Conservation (phyloP, 306 rosid genomes). For the Rubus idaeus region DNA sequence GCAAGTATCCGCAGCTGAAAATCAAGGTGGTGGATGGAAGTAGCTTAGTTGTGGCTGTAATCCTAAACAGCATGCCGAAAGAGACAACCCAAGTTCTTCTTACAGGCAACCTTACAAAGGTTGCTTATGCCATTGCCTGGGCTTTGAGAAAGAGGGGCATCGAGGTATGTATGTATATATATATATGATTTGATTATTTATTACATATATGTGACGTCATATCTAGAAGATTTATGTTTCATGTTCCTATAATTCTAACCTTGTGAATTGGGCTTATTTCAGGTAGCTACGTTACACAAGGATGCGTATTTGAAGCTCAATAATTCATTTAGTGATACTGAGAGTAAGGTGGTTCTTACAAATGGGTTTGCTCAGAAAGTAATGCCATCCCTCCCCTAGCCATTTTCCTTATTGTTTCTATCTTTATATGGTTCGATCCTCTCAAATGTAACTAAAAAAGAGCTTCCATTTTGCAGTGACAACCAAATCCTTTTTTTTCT, state of each 20-base stretch:
- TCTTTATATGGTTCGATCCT: too few species aligned
- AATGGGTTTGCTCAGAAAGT: conserved; percentile 42
- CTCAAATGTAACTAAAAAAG: too few species aligned
- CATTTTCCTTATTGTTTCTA: too few species aligned
- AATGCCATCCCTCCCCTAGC: neutral
- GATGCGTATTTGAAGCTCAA: conserved; percentile 39
- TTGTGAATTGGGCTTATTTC: neutral
- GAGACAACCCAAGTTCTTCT: conserved; percentile 40
- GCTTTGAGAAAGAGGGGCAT: conserved; percentile 42
- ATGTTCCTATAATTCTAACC: too few species aligned
- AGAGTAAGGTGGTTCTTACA: conserved; percentile 35
- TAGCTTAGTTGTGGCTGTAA: conserved; percentile 28
- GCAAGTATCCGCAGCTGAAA: too few species aligned
- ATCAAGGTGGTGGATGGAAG: neutral
- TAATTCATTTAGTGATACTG: conserved; percentile 15
- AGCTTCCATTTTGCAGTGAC: too few species aligned
- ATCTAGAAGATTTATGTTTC: too few species aligned
- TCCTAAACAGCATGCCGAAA: conserved; percentile 30
- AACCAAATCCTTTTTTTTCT: too few species aligned
- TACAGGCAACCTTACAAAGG: conserved; percentile 50
- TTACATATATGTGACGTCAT: too few species aligned
- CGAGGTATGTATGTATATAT: conserved; percentile 33
- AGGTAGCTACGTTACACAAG: conserved; percentile 39
- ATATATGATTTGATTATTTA: too few species aligned
- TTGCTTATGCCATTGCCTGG: conserved; percentile 50